Percentiles rank a stretch among this genome's conserved stretches.
These are phyloP conservation scores for Tetradesmus lagerheimii DNA, from an alignment of 139 green algal genomes.

Conservation along the genomic window DNA sequence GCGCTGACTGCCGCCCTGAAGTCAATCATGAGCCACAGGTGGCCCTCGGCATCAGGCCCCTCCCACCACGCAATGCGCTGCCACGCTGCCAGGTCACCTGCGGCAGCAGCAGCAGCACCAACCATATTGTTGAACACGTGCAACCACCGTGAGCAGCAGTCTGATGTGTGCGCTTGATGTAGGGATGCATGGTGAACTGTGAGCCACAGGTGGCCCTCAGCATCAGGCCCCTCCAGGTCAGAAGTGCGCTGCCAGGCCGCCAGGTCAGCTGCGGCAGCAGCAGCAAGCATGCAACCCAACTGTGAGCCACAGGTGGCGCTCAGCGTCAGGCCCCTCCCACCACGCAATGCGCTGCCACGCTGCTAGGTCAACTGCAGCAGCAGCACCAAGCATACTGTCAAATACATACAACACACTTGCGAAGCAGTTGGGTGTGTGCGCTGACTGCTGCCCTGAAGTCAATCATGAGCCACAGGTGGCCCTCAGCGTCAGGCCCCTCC, in stretches of 20 bases:
- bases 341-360: conserved; percentile 45
- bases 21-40: conserved; percentile 52
- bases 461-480: conserved; percentile 48
- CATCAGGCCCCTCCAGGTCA: too few species aligned
- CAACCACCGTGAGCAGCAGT: too few species aligned
- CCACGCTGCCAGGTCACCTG: conserved; percentile 41
- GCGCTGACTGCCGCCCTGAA: conserved; percentile 42
- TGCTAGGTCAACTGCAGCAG: conserved; percentile 19
- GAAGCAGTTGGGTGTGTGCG: neutral
- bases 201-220: too few species aligned
- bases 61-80: conserved; percentile 50
- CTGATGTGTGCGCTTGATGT: too few species aligned
- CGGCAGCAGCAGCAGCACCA: too few species aligned
- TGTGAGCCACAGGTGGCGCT: conserved; percentile 40
- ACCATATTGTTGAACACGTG: too few species aligned
- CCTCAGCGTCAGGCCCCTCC: conserved; percentile 43
- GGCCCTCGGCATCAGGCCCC: conserved; percentile 32
- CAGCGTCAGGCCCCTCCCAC: conserved; percentile 42
- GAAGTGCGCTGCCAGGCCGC: too few species aligned
- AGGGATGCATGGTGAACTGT: too few species aligned
- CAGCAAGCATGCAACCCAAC: too few species aligned
- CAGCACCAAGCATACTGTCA: too few species aligned
- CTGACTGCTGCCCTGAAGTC: conserved; percentile 46
- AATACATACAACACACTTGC: too few species aligned
- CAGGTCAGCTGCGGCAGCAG: too few species aligned